These are phyloP conservation scores for Mallotus repandus DNA, from an alignment of 441 rosid species.

Conservation along the genomic window DNA sequence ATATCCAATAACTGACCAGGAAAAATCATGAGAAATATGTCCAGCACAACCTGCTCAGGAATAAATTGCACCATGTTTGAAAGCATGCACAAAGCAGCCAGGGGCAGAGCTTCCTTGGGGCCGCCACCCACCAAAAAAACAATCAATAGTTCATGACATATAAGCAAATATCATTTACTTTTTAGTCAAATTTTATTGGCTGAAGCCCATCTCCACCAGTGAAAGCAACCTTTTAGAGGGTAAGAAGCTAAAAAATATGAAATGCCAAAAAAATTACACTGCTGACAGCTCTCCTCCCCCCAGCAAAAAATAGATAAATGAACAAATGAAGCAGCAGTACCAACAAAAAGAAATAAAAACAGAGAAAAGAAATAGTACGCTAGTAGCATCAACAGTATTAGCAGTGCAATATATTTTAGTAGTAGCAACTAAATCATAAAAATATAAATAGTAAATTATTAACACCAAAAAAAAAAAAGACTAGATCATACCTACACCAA, in stretches of 20 bases:
- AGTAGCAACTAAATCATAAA: background rate
- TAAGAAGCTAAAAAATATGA: background rate
- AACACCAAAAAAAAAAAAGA: slow-evolving; percentile 1
- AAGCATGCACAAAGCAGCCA: background rate
- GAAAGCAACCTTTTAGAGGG: background rate
- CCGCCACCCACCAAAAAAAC: background rate
- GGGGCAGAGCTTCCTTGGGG: background rate
- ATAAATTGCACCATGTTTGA: background rate
- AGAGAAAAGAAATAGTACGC: background rate
- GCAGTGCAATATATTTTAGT: background rate
- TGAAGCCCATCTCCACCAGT: background rate
- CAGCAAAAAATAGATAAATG: background rate
- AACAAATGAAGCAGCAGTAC: no score
- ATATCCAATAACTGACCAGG: background rate
- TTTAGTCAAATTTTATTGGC: no score
- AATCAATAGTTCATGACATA: background rate
- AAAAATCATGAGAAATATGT: background rate
- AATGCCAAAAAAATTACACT: background rate
- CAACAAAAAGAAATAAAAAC: background rate
- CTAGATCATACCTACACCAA: slow-evolving; percentile 77
- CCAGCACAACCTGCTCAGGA: slow-evolving; percentile 5
- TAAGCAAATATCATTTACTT: background rate
- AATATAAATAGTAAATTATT: background rate
- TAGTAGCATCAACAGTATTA: background rate
- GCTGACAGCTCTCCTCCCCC: background rate